A percentile compares a stretch with the other conserved stretches of the same genome.
Evolutionary conservation across 768 basidiomycete genomes (phyloP).

Genomic region (Cytidiella melzeri): DNA sequence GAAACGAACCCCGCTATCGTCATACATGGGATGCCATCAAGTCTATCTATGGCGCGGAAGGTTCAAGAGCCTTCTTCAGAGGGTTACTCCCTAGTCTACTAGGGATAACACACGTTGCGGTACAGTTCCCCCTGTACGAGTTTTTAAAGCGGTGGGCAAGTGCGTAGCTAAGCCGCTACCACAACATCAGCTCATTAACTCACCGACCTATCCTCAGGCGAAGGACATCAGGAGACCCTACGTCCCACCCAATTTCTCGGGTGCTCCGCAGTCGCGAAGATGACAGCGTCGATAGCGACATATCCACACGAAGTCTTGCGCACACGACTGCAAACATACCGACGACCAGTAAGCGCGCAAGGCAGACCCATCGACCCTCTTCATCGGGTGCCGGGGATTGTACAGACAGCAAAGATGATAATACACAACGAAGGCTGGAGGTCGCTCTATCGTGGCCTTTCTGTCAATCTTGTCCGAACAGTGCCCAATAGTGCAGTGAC

Average conservation of each 20-base stretch:
- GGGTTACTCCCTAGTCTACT: constrained; percentile 90
- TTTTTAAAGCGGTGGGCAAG: constrained; percentile 81
- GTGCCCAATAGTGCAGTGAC: constrained; percentile 97
- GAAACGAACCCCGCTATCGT: constrained; percentile 71
- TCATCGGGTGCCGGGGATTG: constrained; percentile 49
- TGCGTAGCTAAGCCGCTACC: constrained; percentile 39
- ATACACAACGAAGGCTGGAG: constrained; percentile 80
- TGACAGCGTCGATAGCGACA: constrained; percentile 91
- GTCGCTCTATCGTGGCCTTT: constrained; percentile 88
- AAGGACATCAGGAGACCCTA: constrained; percentile 41
- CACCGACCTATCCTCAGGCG: constrained; percentile 28
- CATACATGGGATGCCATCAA: constrained; percentile 87
- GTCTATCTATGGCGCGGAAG: constrained; percentile 89
- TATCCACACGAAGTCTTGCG: constrained; percentile 99
- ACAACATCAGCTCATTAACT: neutral
- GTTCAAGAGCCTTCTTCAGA: constrained; percentile 84
- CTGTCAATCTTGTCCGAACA: constrained; percentile 90
- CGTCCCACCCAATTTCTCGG: constrained; percentile 63
- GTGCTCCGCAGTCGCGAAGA: constrained; percentile 92
- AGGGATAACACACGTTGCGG: constrained; percentile 91
- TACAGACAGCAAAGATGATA: constrained; percentile 69
- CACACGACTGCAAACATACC: constrained; percentile 89
- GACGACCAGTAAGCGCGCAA: constrained; percentile 53
- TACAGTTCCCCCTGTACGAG: constrained; percentile 97
- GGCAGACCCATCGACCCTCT: constrained; percentile 47